Evolutionary conservation across 441 rosid genomes (phyloP).

Genomic region (Populus hybrid): DNA sequence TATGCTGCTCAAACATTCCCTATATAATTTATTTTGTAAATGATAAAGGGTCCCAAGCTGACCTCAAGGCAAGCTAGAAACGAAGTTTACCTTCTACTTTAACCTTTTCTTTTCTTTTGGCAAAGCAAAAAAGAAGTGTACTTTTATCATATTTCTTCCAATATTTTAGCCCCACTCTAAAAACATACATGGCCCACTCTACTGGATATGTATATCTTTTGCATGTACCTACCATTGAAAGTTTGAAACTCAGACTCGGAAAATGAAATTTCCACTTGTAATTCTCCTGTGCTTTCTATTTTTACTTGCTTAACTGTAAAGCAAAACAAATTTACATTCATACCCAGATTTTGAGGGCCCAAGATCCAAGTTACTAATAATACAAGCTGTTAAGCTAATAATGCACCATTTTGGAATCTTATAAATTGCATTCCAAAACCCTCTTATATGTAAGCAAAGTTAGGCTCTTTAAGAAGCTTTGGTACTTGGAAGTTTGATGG

Average conservation of each 20-base stretch:
- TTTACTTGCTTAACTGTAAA: slow-evolving; percentile 23
- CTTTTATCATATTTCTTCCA: not conserved
- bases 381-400: not conserved
- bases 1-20: not conserved
- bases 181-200: slow-evolving; percentile 8
- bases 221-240: slow-evolving; percentile 28
- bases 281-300: slow-evolving; percentile 17
- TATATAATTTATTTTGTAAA: not conserved
- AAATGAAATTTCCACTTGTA: slow-evolving; percentile 23
- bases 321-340: slow-evolving; percentile 11
- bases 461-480: not conserved
- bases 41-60: not conserved
- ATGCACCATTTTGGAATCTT: not conserved
- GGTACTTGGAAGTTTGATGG: slow-evolving; percentile 10
- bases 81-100: slow-evolving; percentile 5
- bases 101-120: not conserved
- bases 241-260: slow-evolving; percentile 19
- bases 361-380: not conserved
- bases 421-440: slow-evolving; percentile 15
- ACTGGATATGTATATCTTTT: slow-evolving; percentile 14
- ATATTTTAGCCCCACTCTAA: slow-evolving; percentile 8
- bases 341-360: not conserved
- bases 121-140: not conserved
- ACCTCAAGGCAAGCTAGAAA: not conserved
- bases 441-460: slow-evolving; percentile 11